These are phyloP conservation scores for Podila epigama DNA, from an alignment of 192 early-diverging fungal species.

Conservation along the genomic window DNA sequence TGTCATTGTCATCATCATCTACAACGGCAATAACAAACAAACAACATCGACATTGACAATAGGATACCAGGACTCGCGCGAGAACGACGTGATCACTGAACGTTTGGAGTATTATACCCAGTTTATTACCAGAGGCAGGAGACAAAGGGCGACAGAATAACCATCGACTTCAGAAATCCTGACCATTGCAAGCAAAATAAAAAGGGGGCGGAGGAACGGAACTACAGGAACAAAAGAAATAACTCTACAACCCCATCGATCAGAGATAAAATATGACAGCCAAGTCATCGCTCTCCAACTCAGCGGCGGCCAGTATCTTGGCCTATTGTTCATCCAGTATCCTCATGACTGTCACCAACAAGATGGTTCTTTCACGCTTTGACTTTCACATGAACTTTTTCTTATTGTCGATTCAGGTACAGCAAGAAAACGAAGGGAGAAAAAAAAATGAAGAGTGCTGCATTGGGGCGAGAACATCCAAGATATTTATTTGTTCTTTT, in stretches of 20 bases:
- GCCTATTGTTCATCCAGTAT: constrained; percentile 91
- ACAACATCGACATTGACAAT: too few relatives aligned
- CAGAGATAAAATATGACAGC: constrained; percentile 24
- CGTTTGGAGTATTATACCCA: too few relatives aligned
- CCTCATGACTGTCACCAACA: constrained; percentile 90
- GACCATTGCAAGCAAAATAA: too few relatives aligned
- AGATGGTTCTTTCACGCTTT: constrained; percentile 83
- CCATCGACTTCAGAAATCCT: too few relatives aligned
- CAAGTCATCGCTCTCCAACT: constrained; percentile 27
- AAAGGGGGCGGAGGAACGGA: not conserved
- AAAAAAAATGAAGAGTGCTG: not conserved
- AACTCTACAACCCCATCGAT: too few relatives aligned
- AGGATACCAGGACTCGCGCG: too few relatives aligned
- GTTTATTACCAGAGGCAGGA: too few relatives aligned
- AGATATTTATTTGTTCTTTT: not conserved
- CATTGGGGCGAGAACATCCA: not conserved
- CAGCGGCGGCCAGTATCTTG: constrained; percentile 70
- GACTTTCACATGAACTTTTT: constrained; percentile 89
- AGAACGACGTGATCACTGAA: too few relatives aligned
- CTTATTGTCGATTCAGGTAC: constrained; percentile 75
- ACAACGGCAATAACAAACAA: too few relatives aligned
- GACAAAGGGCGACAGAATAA: too few relatives aligned
- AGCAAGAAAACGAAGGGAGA: not conserved
- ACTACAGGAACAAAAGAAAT: not conserved
- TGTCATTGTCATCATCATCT: too few relatives aligned